Conservation (phyloP, 2,329 filamentous ascomycete genomes). For the Rhynchosporium agropyri region DNA sequence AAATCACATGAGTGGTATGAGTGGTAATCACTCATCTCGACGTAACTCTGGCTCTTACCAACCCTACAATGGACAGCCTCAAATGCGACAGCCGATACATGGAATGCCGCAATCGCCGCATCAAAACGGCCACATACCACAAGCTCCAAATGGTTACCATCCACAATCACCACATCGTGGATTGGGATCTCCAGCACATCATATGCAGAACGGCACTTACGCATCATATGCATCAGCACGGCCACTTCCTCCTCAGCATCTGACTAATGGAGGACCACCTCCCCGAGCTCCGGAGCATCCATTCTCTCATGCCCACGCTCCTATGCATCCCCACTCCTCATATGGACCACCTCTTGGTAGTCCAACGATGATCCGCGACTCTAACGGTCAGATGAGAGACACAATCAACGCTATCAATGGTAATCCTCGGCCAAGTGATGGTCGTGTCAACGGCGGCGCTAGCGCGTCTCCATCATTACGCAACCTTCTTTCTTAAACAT, state of each 20-base stretch:
- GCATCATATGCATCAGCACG: conserved; percentile 40
- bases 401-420: conserved; percentile 37
- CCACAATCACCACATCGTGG: conserved; percentile 35
- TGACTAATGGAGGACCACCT: conserved; percentile 43
- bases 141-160: conserved; percentile 49
- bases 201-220: conserved; percentile 39
- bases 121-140: conserved; percentile 48
- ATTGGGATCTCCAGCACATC: conserved; percentile 30
- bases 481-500: conserved; percentile 66
- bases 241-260: conserved; percentile 39
- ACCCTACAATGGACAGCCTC: conserved; percentile 31
- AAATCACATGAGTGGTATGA: conserved; percentile 57
- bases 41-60: conserved; percentile 38
- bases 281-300: conserved; percentile 51
- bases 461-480: conserved; percentile 77
- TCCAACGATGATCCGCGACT: conserved; percentile 38
- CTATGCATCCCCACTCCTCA: conserved; percentile 48
- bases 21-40: conserved; percentile 45
- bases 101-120: conserved; percentile 46
- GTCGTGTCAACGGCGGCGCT: conserved; percentile 61
- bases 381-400: conserved; percentile 39
- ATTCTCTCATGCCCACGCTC: conserved; percentile 50
- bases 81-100: conserved; percentile 32
- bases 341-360: conserved; percentile 38
- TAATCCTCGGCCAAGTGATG: conserved; percentile 45